Conservation (phyloP, 305 asterid genomes). For the Fraxinus xanthoxyloides region DNA sequence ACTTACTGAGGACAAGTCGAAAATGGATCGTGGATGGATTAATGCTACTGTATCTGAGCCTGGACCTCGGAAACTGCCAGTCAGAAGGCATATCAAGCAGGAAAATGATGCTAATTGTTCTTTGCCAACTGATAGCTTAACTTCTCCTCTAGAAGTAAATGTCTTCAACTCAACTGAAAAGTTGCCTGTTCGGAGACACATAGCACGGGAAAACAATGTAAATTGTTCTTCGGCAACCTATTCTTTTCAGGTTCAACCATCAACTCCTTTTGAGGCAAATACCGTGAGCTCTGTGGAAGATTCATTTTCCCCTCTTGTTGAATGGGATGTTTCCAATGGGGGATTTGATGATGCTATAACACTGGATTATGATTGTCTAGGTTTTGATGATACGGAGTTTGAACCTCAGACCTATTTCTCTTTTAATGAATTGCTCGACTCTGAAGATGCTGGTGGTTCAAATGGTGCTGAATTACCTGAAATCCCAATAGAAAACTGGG, state of each 20-base stretch:
- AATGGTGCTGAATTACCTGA: conserved; percentile 35
- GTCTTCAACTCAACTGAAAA: conserved; percentile 28
- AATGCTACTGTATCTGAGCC: conserved; percentile 34
- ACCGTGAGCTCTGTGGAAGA: conserved; percentile 17
- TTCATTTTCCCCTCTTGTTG: conserved; percentile 33
- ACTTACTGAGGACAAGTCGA: conserved; percentile 27
- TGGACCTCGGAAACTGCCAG: conserved; percentile 59
- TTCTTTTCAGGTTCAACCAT: conserved; percentile 31
- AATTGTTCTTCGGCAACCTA: conserved; percentile 29
- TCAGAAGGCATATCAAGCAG: conserved; percentile 57
- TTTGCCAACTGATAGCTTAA: conserved; percentile 28
- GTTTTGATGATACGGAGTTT: conserved; percentile 60
- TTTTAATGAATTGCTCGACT: conserved; percentile 74
- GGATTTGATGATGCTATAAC: conserved; percentile 49
- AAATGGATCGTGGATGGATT: conserved; percentile 31
- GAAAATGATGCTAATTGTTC: conserved; percentile 35
- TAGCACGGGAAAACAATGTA: conserved; percentile 36
- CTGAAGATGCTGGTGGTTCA: conserved; percentile 50
- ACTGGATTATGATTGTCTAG: conserved; percentile 52
- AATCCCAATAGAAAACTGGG: conserved; percentile 35
- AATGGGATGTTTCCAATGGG: conserved; percentile 43
- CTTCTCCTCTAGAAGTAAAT: neutral
- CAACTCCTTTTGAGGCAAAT: conserved; percentile 37
- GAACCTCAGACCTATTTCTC: conserved; percentile 98
- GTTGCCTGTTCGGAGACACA: conserved; percentile 65